phyloP scores from a whole-genome alignment of 106 monocot species.

The Amphibolis antarctica region DNA sequence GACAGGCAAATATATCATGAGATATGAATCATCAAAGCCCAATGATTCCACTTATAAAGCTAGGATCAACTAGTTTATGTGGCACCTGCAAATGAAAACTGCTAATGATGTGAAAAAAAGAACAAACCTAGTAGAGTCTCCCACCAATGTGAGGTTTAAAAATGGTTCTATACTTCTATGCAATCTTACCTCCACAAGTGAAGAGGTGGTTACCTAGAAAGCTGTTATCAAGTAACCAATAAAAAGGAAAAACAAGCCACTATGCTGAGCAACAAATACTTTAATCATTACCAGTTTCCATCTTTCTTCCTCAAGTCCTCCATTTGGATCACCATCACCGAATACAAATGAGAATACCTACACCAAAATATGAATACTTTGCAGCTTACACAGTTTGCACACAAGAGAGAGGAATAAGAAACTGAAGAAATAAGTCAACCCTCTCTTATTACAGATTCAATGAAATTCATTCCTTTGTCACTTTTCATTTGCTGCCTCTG shows the following conservation, averaged over 20 bases:
- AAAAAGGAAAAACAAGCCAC: no score
- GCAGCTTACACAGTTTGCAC: background rate
- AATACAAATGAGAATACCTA: slow-evolving; percentile 99
- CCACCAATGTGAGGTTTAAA: no score
- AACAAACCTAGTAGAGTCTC: no score
- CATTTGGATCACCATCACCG: slow-evolving; percentile 98
- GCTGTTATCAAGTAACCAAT: background rate
- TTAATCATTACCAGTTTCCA: slow-evolving; percentile 75
- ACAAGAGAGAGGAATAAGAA: background rate
- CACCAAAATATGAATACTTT: slow-evolving; percentile 13
- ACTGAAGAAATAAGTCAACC: slow-evolving; percentile 41
- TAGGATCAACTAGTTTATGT: no score
- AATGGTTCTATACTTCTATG: no score
- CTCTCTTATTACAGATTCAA: slow-evolving; percentile 98
- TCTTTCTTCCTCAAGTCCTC: slow-evolving; percentile 92
- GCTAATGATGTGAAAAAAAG: no score
- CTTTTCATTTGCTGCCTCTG: slow-evolving; percentile 40
- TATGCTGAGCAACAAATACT: background rate
- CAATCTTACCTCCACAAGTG: no score
- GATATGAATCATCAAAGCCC: no score
- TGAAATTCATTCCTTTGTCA: slow-evolving; percentile 72
- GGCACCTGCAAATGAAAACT: no score
- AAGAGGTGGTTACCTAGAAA: no score
- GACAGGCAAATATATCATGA: no score
- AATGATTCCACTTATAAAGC: no score